phyloP scores from a whole-genome alignment of 2,329 filamentous ascomycete genomes.

The Metarhizium anisopliae region DNA sequence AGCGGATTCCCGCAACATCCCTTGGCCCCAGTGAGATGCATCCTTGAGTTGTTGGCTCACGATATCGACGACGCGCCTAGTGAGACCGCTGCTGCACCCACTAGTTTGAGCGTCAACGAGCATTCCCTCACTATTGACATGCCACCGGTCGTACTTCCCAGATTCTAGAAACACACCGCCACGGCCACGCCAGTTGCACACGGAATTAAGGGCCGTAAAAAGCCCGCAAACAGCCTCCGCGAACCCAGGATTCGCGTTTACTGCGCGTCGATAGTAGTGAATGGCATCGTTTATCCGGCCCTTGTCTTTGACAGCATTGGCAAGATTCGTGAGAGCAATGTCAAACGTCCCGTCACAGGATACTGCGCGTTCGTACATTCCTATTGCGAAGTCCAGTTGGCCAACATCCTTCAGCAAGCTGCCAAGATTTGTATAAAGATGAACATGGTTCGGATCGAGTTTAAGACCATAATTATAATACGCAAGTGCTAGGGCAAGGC shows the following conservation, averaged over 20 bases:
- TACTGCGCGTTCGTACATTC: slow-evolving; percentile 95
- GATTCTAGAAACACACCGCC: slow-evolving; percentile 72
- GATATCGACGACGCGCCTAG: slow-evolving; percentile 83
- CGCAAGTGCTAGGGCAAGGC: slow-evolving; percentile 75
- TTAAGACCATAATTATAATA: slow-evolving; percentile 94
- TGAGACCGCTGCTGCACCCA: slow-evolving; percentile 65
- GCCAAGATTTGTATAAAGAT: slow-evolving; percentile 92
- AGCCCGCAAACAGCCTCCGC: slow-evolving; percentile 94
- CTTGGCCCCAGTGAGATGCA: slow-evolving; percentile 76
- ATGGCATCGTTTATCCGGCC: slow-evolving; percentile 90
- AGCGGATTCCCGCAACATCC: slow-evolving; percentile 50
- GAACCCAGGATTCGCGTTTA: slow-evolving; percentile 87
- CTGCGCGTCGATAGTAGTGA: slow-evolving; percentile 80
- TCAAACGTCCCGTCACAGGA: slow-evolving; percentile 90
- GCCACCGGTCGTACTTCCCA: slow-evolving; percentile 79
- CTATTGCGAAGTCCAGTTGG: slow-evolving; percentile 81
- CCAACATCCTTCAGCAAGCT: slow-evolving; percentile 95
- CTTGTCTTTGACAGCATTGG: slow-evolving; percentile 96
- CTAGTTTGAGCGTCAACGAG: slow-evolving; percentile 62
- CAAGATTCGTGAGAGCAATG: slow-evolving; percentile 90
- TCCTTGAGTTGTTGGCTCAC: slow-evolving; percentile 82
- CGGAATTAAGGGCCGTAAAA: slow-evolving; percentile 89
- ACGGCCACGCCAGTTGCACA: slow-evolving; percentile 87
- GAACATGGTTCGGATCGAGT: slow-evolving; percentile 81
- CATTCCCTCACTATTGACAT: slow-evolving; percentile 79